Base-by-base conservation (phyloP, 2,329 filamentous ascomycete genomes). In the Colletotrichum sp. region DNA sequence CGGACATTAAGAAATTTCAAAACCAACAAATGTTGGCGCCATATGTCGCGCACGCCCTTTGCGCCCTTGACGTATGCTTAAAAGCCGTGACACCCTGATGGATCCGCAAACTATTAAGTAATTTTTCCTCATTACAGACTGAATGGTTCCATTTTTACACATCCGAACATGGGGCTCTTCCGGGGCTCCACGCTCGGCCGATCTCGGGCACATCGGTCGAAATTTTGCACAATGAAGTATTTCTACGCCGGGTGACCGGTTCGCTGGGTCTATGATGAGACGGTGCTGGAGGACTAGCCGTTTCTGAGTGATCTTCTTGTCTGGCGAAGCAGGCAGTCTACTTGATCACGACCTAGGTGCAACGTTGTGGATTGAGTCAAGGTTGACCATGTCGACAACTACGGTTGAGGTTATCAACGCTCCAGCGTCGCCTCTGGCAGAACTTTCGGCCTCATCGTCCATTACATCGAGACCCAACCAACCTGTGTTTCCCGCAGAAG, bases 121-220 rank as follows among this genome's bases (percentile, higher is more conserved):
- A 68, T 57, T 39, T 32, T 8, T 21, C 66, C n/a, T 21, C 32
- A 18, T 64, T 59, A 5, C 5, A 21, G 24, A 16, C n/a, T n/a
- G 18, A 59, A 36, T 57, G 10, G 65, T 28, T 44, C 57, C 39
- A 74, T 64, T 64, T n/a, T 74, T 65, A 69, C 59, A 63, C 39
- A 64, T n/a, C 39, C 57, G 24, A 39, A 49, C 15, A 64, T 74
- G 57, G 71, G 67, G 26, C 49, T 60, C 24, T 55, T 60, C 32
- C 68, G 72, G 67, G 28, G 49, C 44, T 66, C 59, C 60, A 65
- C 28, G 60, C 60, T 75, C 67, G 67, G 72, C 72, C 72, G 72
- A 71, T 63, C 55, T 66, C 67, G 71, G 72, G 72, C 44, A n/a
- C 21, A 10, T 60, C 16, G 26, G 24, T 52, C 28, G 28, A 71